Conservation (phyloP, 2,329 filamentous ascomycete species). For the Dothideomycetidae sp. region DNA sequence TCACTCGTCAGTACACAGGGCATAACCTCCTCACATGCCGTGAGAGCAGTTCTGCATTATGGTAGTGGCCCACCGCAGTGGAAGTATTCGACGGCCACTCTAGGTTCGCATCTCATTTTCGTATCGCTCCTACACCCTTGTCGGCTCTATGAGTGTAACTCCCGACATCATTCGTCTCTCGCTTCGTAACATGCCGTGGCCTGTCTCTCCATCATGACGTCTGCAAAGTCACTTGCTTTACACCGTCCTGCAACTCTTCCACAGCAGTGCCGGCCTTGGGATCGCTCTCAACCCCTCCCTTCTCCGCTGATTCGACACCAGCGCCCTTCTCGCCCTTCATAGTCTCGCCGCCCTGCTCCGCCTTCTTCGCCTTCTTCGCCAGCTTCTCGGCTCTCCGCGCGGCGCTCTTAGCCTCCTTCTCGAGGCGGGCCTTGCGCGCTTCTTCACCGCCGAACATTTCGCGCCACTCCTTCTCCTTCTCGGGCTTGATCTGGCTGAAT, state of each 20-base stretch:
- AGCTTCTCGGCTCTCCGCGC: constrained; percentile 51
- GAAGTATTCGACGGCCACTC: no score
- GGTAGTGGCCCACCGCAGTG: no score
- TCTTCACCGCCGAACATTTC: constrained; percentile 56
- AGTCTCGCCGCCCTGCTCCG: constrained; percentile 42
- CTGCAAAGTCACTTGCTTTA: constrained; percentile 32
- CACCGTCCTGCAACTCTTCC: constrained; percentile 31
- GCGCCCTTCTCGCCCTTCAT: constrained; percentile 31
- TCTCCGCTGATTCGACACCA: constrained; percentile 66
- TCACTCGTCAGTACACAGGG: no score
- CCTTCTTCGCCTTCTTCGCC: constrained; percentile 46
- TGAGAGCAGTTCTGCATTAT: no score
- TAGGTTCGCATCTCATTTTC: no score
- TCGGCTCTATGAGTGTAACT: neutral
- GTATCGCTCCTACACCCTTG: neutral
- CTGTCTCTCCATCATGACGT: constrained; percentile 15
- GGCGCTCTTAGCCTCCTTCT: constrained; percentile 46
- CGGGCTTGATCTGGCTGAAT: constrained; percentile 68
- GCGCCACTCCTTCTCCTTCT: constrained; percentile 74
- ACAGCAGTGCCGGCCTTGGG: constrained; percentile 26
- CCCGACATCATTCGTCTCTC: neutral
- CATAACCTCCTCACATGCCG: no score
- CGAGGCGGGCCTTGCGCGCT: constrained; percentile 53
- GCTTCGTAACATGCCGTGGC: neutral
- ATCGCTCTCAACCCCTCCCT: constrained; percentile 40